Evolutionary conservation across 2,329 filamentous ascomycete species (phyloP).

Genomic region (Teratosphaeria epicoccoides): DNA sequence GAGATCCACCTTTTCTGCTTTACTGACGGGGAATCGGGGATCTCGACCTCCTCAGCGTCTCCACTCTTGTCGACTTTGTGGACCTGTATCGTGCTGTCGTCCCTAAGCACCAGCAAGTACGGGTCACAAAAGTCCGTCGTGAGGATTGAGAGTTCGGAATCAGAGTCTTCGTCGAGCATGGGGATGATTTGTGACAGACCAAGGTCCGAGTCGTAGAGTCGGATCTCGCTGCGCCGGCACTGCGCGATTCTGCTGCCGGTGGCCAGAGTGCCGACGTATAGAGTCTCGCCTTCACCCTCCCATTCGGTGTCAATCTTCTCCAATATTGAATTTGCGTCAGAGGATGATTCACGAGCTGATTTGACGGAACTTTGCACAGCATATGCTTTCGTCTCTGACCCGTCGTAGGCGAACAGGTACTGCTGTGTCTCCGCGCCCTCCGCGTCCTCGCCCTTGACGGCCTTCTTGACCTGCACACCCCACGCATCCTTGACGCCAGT

Average conservation of each 20-base stretch:
- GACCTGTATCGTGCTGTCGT: constrained; percentile 71
- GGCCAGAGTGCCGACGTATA: constrained; percentile 78
- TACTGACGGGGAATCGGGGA: constrained; percentile 51
- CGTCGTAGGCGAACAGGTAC: constrained; percentile 23
- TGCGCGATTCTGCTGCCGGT: constrained; percentile 74
- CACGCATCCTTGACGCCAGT: constrained; percentile 67
- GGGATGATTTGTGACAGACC: constrained; percentile 83
- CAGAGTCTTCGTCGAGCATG: constrained; percentile 83
- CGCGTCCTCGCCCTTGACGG: neutral
- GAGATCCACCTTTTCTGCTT: constrained; percentile 64
- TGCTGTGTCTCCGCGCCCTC: constrained; percentile 10
- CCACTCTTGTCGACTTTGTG: constrained; percentile 64
- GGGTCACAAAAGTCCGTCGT: constrained; percentile 79
- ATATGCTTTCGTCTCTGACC: constrained; percentile 18
- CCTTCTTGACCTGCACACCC: constrained; percentile 48
- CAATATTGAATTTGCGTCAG: constrained; percentile 9
- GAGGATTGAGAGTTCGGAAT: constrained; percentile 65
- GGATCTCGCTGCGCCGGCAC: constrained; percentile 73
- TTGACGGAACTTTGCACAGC: neutral
- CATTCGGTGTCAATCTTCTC: constrained; percentile 75
- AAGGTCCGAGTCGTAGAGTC: constrained; percentile 88
- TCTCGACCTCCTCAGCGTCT: constrained; percentile 48
- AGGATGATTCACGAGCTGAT: neutral
- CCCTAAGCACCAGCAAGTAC: constrained; percentile 70
- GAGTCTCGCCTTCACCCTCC: constrained; percentile 75